Evolutionary conservation across 164 flowering plant species (phyloP), one percentile per base, ranked within the genome.

Genomic region (Stephania japonica): DNA sequence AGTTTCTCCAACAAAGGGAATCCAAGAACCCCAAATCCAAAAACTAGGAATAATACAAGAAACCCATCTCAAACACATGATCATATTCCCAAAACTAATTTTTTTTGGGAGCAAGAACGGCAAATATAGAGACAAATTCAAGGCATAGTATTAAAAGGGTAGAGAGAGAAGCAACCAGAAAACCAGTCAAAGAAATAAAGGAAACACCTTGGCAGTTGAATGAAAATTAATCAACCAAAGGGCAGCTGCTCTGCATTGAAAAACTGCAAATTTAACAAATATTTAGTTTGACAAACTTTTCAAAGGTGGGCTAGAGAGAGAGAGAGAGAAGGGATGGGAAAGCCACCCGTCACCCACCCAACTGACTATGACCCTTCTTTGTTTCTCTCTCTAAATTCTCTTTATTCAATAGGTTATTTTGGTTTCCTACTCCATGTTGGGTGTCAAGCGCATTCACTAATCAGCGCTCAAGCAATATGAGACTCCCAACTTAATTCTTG

Each of bases 31-130:
- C n/a, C 42, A 62, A 23, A 41, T 23, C 16, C 67, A 56, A 62
- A 32, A 62, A 42, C 59, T 42, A 38, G 32, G 26, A 24, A 72
- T 5, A 16, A 72, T 23, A 72, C 67, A 72, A 32, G 38, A 32
- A 61, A 25, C 23, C 67, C 75, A 69, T 44, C 62, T 65, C 44
- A 63, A 23, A n/a, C 71, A 70, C 63, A 50, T 49, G 24, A 32
- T 0, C 21, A n/a, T 67, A 18, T 42, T 32, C 71, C 32, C 25
- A 5, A 49, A 24, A 56, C 27, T 6, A 68, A 61, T 44, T 27
- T 68, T 1, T 18, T 62, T 72, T 25, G 32, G 19, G 68, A 69
- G 27, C 43, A 76, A 16, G 61, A 18, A 65, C 61, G 21, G 21
- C 64, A 2, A 59, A 0, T 59, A 19, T n/a, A 59, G 64, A 59